Evolutionary conservation across 2,329 filamentous ascomycete genomes (phyloP).

Genomic region (Cercospora canescens): DNA sequence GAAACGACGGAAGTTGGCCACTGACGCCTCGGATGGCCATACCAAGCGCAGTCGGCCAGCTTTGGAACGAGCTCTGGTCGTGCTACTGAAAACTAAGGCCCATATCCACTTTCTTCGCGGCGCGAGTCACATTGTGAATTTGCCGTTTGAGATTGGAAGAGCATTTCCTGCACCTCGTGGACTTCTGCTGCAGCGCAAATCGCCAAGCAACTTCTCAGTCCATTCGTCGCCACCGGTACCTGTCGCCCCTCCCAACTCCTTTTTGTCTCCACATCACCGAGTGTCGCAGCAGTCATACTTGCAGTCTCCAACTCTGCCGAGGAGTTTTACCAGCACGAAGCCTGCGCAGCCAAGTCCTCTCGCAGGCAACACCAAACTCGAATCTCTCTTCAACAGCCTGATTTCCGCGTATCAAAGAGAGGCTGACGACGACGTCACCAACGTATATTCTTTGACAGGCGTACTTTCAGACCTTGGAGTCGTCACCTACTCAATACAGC

Average conservation of each 20-base stretch:
- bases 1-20: constrained; percentile 8
- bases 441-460: constrained; percentile 81
- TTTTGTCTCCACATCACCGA: constrained; percentile 67
- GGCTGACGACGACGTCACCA: constrained; percentile 59
- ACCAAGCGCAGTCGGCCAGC: background rate
- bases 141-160: constrained; percentile 91
- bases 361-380: constrained; percentile 26
- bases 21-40: background rate
- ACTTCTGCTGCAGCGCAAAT: constrained; percentile 81
- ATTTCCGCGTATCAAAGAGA: constrained; percentile 19
- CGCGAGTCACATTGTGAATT: constrained; percentile 82
- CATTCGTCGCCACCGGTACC: constrained; percentile 44
- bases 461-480: constrained; percentile 83
- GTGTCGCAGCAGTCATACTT: constrained; percentile 32
- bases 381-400: constrained; percentile 31
- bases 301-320: constrained; percentile 36
- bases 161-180: constrained; percentile 81
- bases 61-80: constrained; percentile 65
- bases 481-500: constrained; percentile 47
- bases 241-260: constrained; percentile 75
- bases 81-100: constrained; percentile 88
- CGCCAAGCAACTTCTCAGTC: constrained; percentile 50
- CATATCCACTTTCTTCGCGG: constrained; percentile 91
- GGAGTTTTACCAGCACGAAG: constrained; percentile 24
- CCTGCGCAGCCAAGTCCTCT: constrained; percentile 29